Evolutionary conservation across 2,329 filamentous ascomycete species (phyloP).

Genomic region (Alternaria metachromatica): DNA sequence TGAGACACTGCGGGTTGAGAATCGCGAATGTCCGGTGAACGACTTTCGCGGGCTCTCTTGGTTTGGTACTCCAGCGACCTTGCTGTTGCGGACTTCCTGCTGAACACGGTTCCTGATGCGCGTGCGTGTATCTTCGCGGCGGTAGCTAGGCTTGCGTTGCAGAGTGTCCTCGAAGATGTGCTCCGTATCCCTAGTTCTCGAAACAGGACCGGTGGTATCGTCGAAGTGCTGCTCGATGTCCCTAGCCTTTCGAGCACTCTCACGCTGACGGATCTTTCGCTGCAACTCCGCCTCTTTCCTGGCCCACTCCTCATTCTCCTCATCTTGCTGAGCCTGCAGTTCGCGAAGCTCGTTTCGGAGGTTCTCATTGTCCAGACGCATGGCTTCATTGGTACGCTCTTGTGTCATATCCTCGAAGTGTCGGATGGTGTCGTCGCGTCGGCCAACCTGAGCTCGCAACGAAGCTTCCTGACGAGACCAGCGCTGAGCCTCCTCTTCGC

Average conservation of each 20-base stretch:
- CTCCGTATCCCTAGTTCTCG: slow-evolving; percentile 27
- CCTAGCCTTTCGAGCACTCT: slow-evolving; percentile 35
- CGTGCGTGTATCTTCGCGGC: slow-evolving; percentile 42
- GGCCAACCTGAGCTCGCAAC: slow-evolving; percentile 42
- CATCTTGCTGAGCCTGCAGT: slow-evolving; percentile 43
- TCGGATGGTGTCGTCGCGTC: slow-evolving; percentile 50
- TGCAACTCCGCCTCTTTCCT: slow-evolving; percentile 41
- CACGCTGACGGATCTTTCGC: slow-evolving; percentile 42
- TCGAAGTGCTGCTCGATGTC: slow-evolving; percentile 31
- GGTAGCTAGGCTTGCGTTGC: slow-evolving; percentile 36
- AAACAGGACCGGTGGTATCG: slow-evolving; percentile 10
- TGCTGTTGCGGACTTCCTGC: slow-evolving; percentile 45
- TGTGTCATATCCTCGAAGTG: slow-evolving; percentile 46
- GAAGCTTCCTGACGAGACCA: slow-evolving; percentile 43
- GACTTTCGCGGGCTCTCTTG: slow-evolving; percentile 33
- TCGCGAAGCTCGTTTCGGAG: slow-evolving; percentile 49
- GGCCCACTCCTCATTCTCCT: slow-evolving; percentile 42
- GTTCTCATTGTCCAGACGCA: slow-evolving; percentile 51
- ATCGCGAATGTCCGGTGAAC: slow-evolving; percentile 30
- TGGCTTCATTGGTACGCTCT: slow-evolving; percentile 47
- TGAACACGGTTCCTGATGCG: slow-evolving; percentile 44
- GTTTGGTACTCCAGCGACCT: slow-evolving; percentile 24
- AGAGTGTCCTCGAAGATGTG: slow-evolving; percentile 23
- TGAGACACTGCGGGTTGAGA: slow-evolving; percentile 38
- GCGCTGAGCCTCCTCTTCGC: slow-evolving; percentile 59